Conservation (phyloP, 2,329 filamentous ascomycete species). For the Fusarium poae region DNA sequence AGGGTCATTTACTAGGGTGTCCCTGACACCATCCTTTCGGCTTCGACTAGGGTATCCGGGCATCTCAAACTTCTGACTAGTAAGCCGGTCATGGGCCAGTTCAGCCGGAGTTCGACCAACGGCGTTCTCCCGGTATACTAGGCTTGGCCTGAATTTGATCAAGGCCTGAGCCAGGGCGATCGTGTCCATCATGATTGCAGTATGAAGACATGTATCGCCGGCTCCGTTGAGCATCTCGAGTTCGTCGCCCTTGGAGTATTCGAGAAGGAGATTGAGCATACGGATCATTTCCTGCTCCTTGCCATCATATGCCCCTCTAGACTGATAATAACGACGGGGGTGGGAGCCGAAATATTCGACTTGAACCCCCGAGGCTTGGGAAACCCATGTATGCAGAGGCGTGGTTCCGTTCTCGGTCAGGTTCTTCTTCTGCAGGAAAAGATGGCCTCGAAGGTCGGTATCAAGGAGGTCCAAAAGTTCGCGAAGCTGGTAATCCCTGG, state of each 20-base stretch:
- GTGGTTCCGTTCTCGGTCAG: slow-evolving; percentile 67
- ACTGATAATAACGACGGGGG: slow-evolving; percentile 17
- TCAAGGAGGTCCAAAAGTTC: slow-evolving; percentile 71
- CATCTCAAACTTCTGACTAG: slow-evolving; percentile 55
- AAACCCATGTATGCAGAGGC: slow-evolving; percentile 73
- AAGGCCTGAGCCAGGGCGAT: slow-evolving; percentile 59
- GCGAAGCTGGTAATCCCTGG: slow-evolving; percentile 55
- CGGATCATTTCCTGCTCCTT: slow-evolving; percentile 52
- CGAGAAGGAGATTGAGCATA: slow-evolving; percentile 64
- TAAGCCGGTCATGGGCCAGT: slow-evolving; percentile 69
- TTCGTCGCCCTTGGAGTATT: slow-evolving; percentile 68
- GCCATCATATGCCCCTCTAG: slow-evolving; percentile 41
- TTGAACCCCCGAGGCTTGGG: slow-evolving; percentile 44
- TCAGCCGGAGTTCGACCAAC: slow-evolving; percentile 81
- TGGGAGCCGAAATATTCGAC: slow-evolving; percentile 17
- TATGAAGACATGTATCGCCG: slow-evolving; percentile 75
- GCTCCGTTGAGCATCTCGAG: slow-evolving; percentile 71
- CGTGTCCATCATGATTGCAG: slow-evolving; percentile 59
- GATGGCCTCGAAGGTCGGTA: slow-evolving; percentile 64
- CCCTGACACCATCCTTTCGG: slow-evolving; percentile 4
- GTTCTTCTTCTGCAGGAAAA: slow-evolving; percentile 71
- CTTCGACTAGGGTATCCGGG: slow-evolving; percentile 28
- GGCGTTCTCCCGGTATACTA: slow-evolving; percentile 79
- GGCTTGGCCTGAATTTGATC: slow-evolving; percentile 67
- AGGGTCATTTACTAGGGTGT: slow-evolving; percentile 12